Evolutionary conservation across 129 eudicot species (phyloP), one percentile per base, ranked within the genome.

Genomic region (Daucus carota): DNA sequence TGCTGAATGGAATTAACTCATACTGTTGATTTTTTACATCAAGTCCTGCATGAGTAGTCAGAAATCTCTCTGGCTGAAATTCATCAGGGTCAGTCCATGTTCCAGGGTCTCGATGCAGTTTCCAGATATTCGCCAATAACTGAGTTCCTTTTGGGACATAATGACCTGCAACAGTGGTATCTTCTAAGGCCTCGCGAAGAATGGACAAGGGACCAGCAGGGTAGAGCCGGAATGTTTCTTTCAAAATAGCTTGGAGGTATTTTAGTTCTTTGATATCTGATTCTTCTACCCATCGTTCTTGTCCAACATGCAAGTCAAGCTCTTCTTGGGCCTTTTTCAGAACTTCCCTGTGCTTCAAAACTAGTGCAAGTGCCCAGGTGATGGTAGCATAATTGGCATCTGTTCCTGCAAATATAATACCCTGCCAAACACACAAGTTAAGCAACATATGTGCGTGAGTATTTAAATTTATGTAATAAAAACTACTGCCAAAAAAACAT

Each of bases 211-310:
- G 73, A 45, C 65, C 80, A 8, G 73, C 73, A 8, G 80, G 80
- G 72, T 76, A 76, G 10, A 76, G 24, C n/a, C 74, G 73, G 15
- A 76, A 31, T 0, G 80, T 76, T 45, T 76, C 80, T 38, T 76
- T 76, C 29, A 76, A 31, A n/a, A 76, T 45, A 20, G 80, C 80
- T 66, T 76, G 80, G 26, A 76, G 57, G 8, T 76, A 76, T 9
- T 32, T 42, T 0, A 76, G 46, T 12, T 76, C 34, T 63, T 76
- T 45, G 2, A 76, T 66, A 45, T 76, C 80, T 9, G 73, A 43
- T 5, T 76, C 80, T 0, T 76, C 42, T 2, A 66, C 80, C 69
- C 46, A 73, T 59, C 66, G 68, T 13, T 66, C 32, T 3, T 11
- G 1, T 17, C 80, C 80, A 26, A 76, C 20, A 22, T 76, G 73